A percentile compares a stretch with the other conserved stretches of the same genome.
These are phyloP conservation scores for Pholiota adiposa DNA, from an alignment of 1,284 basidiomycete genomes.

Conservation along the genomic window DNA sequence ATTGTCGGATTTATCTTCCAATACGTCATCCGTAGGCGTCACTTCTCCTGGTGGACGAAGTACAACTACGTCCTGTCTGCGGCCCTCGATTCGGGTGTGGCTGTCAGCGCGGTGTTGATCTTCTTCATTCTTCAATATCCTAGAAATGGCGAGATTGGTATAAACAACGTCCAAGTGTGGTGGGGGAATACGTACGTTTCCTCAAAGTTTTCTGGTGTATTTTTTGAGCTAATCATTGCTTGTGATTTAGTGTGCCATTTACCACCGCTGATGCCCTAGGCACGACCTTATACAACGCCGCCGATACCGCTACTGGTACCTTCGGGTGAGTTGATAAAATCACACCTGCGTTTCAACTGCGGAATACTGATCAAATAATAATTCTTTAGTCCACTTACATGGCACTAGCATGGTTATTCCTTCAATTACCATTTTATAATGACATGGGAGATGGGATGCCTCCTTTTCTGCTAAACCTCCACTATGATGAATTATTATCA, in stretches of 20 bases:
- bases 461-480: background rate
- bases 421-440: background rate
- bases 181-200: constrained; percentile 67
- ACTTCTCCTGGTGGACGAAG: constrained; percentile 75
- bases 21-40: constrained; percentile 58
- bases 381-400: background rate
- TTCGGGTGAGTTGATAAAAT: constrained; percentile 32
- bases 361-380: background rate
- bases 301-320: constrained; percentile 27
- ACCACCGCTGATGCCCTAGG: constrained; percentile 36
- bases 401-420: constrained; percentile 2
- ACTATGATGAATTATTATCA: background rate
- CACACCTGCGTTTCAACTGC: background rate
- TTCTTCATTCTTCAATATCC: constrained; percentile 76
- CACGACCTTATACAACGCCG: constrained; percentile 29
- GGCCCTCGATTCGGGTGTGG: constrained; percentile 65
- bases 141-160: constrained; percentile 60
- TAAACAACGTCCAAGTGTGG: constrained; percentile 59
- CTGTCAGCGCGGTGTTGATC: constrained; percentile 58
- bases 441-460: background rate
- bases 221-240: background rate
- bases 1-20: constrained; percentile 70
- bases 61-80: constrained; percentile 62
- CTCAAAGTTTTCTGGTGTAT: background rate
- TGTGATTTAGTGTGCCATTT: constrained; percentile 30